Evolutionary conservation across 2,329 filamentous ascomycete species (phyloP), one percentile per base, ranked within the genome.

Genomic region (Fusarium concolor): DNA sequence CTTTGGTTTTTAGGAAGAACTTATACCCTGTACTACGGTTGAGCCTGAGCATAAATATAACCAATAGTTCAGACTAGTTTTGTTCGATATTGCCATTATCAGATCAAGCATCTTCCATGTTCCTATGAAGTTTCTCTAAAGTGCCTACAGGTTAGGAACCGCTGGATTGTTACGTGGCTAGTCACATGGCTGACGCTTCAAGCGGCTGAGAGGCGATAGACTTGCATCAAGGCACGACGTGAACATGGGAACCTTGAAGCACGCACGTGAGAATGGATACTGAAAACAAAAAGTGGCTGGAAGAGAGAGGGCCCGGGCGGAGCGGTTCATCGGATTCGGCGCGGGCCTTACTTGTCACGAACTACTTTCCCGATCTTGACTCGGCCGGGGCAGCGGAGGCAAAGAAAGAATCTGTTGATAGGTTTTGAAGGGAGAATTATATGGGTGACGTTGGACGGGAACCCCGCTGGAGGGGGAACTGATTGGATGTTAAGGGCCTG

Each of bases 261-360:
- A 50, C 39, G 39, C 56, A 63, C 41, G 62, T 49, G 65, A 63
- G 60, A 65, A 56, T 51, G 56, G 57, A 60, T 50, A 58, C 62
- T 43, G 22, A 45, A 20, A n/a, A 63, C 26, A 44, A 29, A 39
- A 22, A 50, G 65, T 43, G 65, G 67, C 67, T 68, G 56, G 47
- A 44, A 15, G 17, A 11, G 10, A 37, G 28, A 51, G 44, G 56
- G 65, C 31, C 52, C 31, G 41, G 60, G 54, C 46, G 47, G 42
- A 49, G 45, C 47, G 60, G 65, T 66, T 68, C 43, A 56, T 56
- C 65, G 52, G 62, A 49, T 42, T 49, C 65, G 61, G 62, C 43
- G 61, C 56, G 65, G 61, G 51, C 65, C 55, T 66, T 65, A 11
- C 33, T 39, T 56, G 42, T 45, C 61, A 57, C 41, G 47, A 62